A percentile compares a stretch with the other conserved stretches of the same genome.
phyloP scores from a whole-genome alignment of 495 filamentous ascomycete species.

The Acidomyces sp. region DNA sequence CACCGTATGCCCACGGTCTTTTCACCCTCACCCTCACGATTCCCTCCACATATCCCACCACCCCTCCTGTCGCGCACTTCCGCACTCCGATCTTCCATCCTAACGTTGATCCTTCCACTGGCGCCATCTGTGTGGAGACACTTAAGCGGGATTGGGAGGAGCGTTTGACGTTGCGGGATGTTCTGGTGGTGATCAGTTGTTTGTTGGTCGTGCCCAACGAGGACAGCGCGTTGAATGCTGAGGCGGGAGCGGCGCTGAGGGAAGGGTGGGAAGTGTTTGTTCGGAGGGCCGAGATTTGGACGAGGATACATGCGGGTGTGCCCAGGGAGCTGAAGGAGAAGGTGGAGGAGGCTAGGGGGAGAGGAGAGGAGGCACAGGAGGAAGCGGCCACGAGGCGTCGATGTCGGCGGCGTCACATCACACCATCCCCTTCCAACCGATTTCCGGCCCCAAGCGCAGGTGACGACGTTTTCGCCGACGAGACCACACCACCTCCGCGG shows the following conservation, averaged over 20 bases:
- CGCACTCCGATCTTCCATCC: constrained; percentile 60
- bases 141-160: constrained; percentile 57
- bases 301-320: constrained; percentile 49
- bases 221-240: constrained; percentile 54
- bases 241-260: constrained; percentile 46
- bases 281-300: constrained; percentile 52
- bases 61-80: constrained; percentile 54
- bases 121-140: constrained; percentile 59
- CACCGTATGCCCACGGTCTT: constrained; percentile 47
- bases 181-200: constrained; percentile 55
- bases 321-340: constrained; percentile 29
- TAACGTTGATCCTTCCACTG: constrained; percentile 54
- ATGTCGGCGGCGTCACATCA: constrained; percentile 8
- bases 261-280: constrained; percentile 51
- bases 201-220: constrained; percentile 62
- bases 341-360: constrained; percentile 43
- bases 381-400: constrained; percentile 7
- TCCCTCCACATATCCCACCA: constrained; percentile 49
- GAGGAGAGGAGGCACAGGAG: constrained; percentile 40
- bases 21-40: constrained; percentile 52
- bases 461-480: constrained; percentile 15
- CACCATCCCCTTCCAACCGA: constrained; percentile 3
- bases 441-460: constrained; percentile 5
- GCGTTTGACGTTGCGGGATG: constrained; percentile 47
- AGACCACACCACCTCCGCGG: not conserved